A percentile compares a stretch with the other conserved stretches of the same genome.
These are phyloP conservation scores for Exophiala oligosperma DNA, from an alignment of 2,329 filamentous ascomycete genomes.

Conservation along the genomic window DNA sequence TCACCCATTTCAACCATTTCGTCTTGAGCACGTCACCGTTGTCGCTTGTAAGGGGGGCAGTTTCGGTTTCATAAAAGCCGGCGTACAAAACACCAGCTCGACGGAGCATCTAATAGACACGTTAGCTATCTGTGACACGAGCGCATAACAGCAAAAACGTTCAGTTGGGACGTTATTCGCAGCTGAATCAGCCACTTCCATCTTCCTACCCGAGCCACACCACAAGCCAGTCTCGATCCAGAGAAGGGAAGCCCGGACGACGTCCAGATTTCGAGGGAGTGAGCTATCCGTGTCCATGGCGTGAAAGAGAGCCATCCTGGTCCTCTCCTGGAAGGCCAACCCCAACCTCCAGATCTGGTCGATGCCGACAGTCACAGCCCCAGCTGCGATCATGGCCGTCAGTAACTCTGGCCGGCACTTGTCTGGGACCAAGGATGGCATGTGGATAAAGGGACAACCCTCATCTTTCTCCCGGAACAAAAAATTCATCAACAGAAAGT, in stretches of 20 bases:
- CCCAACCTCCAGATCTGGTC: slow-evolving; percentile 42
- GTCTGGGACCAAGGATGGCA: slow-evolving; percentile 40
- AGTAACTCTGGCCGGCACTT: slow-evolving; percentile 39
- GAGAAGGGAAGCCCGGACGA: slow-evolving; percentile 38
- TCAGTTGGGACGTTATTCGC: slow-evolving; percentile 23
- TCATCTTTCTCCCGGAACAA: slow-evolving; percentile 32
- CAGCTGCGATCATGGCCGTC: slow-evolving; percentile 38
- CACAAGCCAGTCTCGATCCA: slow-evolving; percentile 38
- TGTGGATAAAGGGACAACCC: slow-evolving; percentile 39
- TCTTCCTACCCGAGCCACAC: slow-evolving; percentile 41
- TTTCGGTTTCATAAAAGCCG: slow-evolving; percentile 22
- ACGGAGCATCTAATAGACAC: slow-evolving; percentile 45
- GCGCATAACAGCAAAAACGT: slow-evolving; percentile 30
- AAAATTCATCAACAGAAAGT: slow-evolving; percentile 42
- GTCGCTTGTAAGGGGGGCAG: background rate
- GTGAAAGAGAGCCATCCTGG: too few species aligned
- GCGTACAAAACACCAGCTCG: slow-evolving; percentile 35
- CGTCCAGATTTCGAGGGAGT: slow-evolving; percentile 34
- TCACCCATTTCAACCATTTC: slow-evolving; percentile 67
- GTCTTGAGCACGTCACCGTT: slow-evolving; percentile 55
- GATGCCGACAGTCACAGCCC: slow-evolving; percentile 40
- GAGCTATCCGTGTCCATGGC: slow-evolving; percentile 37
- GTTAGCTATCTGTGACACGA: slow-evolving; percentile 30
- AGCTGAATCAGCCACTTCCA: slow-evolving; percentile 36
- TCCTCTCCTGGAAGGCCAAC: slow-evolving; percentile 42